Evolutionary conservation across 345 rosid genomes (phyloP), one percentile per base, ranked within the genome.

Genomic region (Excoecaria agallocha): DNA sequence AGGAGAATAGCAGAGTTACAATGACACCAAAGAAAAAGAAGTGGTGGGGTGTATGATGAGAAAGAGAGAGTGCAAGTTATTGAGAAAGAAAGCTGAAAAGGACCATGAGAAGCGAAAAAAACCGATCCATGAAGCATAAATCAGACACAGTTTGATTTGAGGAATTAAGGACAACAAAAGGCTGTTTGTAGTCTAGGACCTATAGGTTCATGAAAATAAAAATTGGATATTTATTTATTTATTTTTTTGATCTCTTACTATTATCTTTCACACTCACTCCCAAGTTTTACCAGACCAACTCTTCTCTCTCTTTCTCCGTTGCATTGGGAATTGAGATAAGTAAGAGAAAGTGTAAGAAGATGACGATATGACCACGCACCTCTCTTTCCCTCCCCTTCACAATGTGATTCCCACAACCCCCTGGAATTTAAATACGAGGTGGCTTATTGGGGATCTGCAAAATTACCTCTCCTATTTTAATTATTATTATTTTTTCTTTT

Each of bases 391-490:
- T 5, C n/a, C 25, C 63, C 35, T 57, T 3, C 6, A 60, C 66
- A 56, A 76, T 65, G 73, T 75, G 85, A 71, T 75, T 69, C 79
- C 79, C 78, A 30, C 66, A 30, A 39, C 60, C 25, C 0, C 55
- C 37, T 39, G 54, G 17, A 8, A 35, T 60, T 70, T 52, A 75
- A 75, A 69, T 74, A 60, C 71, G 70, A 69, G 70, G 66, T 70
- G 62, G 80, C 79, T 76, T 82, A 49, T 62, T 83, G 80, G 89
- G 89, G 84, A 84, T 86, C 87, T 66, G 80, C 71, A 75, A 78
- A 13, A 64, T 76, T 22, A 69, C 77, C 72, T 56, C 13, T 59
- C 6, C 30, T 17, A 11, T 61, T 43, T 43, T 6, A 43, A 43
- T 43, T 43, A 43, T 43, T 9, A 5, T 43, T n/a, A n/a, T 9